Conservation (phyloP, 257 asterid species). For the Fraxinus americana region DNA sequence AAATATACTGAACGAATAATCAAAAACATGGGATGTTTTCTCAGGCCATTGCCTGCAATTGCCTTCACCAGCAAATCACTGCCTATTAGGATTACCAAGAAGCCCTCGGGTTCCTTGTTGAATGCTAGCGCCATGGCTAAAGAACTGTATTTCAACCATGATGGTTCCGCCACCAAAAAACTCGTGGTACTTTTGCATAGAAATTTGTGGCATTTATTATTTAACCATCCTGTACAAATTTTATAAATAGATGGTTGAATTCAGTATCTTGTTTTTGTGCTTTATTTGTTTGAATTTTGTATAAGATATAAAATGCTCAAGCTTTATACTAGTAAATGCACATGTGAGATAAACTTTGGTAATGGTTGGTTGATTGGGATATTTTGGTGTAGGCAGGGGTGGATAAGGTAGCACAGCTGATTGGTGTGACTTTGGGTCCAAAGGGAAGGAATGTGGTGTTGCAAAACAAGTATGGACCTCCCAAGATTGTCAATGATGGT, state of each 20-base stretch:
- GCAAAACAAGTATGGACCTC: slow-evolving; percentile 93
- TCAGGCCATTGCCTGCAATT: slow-evolving; percentile 54
- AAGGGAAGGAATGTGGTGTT: slow-evolving; percentile 91
- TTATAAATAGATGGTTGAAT: background rate
- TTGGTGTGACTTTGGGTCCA: slow-evolving; percentile 89
- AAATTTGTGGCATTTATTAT: background rate
- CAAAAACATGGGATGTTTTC: slow-evolving; percentile 50
- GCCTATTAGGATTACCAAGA: slow-evolving; percentile 34
- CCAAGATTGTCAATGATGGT: slow-evolving; percentile 90
- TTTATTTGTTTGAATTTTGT: background rate
- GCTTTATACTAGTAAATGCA: background rate
- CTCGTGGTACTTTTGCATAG: slow-evolving; percentile 51
- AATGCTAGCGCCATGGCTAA: slow-evolving; percentile 68
- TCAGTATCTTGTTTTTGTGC: background rate
- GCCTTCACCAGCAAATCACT: slow-evolving; percentile 40
- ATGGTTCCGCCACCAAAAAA: slow-evolving; percentile 74
- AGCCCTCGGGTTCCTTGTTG: slow-evolving; percentile 34
- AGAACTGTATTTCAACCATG: slow-evolving; percentile 77
- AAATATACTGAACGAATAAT: background rate
- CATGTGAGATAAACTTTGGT: background rate
- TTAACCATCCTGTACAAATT: background rate
- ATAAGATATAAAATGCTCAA: background rate
- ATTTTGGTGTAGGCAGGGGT: slow-evolving; percentile 66
- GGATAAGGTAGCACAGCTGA: slow-evolving; percentile 72
- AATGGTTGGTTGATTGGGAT: background rate